Base-by-base conservation (phyloP, 2,329 filamentous ascomycete genomes). In the Lecanosticta acicola region DNA sequence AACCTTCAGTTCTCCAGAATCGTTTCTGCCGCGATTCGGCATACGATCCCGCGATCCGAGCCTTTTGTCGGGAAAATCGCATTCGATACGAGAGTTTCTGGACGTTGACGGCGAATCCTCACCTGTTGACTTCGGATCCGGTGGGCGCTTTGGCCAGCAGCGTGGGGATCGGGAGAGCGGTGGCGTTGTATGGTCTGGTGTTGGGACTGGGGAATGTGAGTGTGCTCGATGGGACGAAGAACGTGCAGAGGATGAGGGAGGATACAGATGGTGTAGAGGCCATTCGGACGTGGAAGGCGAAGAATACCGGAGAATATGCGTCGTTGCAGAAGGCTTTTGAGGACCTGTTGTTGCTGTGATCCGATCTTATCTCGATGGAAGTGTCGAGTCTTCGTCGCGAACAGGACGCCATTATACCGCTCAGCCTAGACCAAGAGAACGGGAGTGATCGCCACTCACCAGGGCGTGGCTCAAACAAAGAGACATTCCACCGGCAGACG, bases 331-430 rank as follows among this genome's bases (percentile, higher is more conserved):
- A 19, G 24, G 43, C 43, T 13, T 54, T 54, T 35, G 34, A 49
- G 33, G 86, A 61, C 78, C 90, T 58, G 85, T 95, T 14, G 89
- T 83, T 21, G 90, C 90, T 18, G 85, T 94, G 16, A 84, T 94
- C 48, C 75, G 90, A 59, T 72, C 96, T 60, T 91, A 91, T 71
- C 81, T 89, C 84, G 87, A 66, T 77, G 51, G 66, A 73, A 59
- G 75, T 89, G 74, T 90, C 95, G 77, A 76, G 87, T 72, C 14
- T 39, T 45, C 26, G 41, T 53, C 37, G n/a, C n/a, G n/a, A n/a
- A n/a, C n/a, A n/a, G n/a, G n/a, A n/a, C n/a, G n/a, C n/a, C n/a
- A n/a, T n/a, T n/a, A n/a, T n/a, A n/a, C n/a, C n/a, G n/a, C n/a
- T n/a, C n/a, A n/a, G n/a, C n/a, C n/a, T n/a, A n/a, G n/a, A n/a